Conservation (phyloP, 352 stramenopile species). For the Phytopythium ostracodes region DNA sequence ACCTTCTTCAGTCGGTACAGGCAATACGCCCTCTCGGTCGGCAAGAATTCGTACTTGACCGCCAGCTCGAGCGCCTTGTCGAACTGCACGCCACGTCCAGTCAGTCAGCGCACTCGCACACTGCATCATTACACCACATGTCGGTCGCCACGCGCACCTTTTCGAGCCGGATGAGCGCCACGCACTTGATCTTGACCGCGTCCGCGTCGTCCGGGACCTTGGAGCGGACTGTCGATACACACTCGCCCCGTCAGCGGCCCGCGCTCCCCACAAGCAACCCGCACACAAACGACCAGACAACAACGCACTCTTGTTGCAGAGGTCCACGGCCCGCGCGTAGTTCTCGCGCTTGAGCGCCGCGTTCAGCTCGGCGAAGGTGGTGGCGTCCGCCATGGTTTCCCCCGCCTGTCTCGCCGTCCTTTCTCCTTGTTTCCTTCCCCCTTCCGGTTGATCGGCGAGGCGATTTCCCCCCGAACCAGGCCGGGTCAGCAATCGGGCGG, state of each 20-base stretch:
- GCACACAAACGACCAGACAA: not conserved
- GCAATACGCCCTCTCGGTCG: constrained; percentile 71
- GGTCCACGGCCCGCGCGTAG: constrained; percentile 73
- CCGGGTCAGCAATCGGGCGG: not conserved
- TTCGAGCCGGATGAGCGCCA: constrained; percentile 75
- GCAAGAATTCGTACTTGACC: constrained; percentile 61
- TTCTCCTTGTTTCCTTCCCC: not conserved
- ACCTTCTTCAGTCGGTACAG: constrained; percentile 73
- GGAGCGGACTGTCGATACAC: constrained; percentile 43
- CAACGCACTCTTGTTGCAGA: constrained; percentile 83
- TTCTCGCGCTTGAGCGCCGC: constrained; percentile 71
- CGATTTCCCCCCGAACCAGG: not conserved
- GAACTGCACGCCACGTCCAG: constrained; percentile 32
- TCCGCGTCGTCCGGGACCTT: constrained; percentile 69
- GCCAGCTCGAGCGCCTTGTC: constrained; percentile 82
- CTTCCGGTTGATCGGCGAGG: not conserved
- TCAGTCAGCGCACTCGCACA: no score
- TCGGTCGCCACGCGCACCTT: constrained; percentile 33
- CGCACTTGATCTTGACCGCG: constrained; percentile 78
- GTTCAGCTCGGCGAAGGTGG: constrained; percentile 76
- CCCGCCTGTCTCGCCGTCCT: constrained; percentile 5
- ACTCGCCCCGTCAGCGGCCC: not conserved
- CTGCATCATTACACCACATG: no score
- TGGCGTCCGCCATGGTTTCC: constrained; percentile 23
- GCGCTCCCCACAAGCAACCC: not conserved